These are phyloP conservation scores for Penicillium sp. DNA, from an alignment of 2,329 filamentous ascomycete species.

Conservation along the genomic window DNA sequence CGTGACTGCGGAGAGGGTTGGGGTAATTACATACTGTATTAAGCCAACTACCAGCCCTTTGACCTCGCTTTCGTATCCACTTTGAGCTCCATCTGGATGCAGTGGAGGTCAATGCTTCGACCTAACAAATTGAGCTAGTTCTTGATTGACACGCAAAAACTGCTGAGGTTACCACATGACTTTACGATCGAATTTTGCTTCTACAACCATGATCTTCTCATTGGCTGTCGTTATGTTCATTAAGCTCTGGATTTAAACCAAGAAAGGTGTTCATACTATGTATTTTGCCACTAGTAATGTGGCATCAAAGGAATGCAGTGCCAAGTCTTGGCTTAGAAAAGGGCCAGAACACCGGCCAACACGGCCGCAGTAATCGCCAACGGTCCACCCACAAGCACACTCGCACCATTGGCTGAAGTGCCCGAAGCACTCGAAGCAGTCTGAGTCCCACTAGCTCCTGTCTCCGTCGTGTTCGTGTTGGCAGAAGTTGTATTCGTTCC, in stretches of 20 bases:
- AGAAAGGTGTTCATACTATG: neutral
- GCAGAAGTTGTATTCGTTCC: neutral
- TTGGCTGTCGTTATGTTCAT: too few species aligned
- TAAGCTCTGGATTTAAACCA: too few species aligned
- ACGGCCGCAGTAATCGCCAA: neutral
- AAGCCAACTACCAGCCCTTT: neutral
- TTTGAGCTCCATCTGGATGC: neutral
- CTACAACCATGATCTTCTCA: too few species aligned
- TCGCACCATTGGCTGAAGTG: neutral
- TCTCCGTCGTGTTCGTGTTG: neutral
- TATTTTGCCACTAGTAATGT: neutral
- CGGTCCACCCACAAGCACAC: neutral
- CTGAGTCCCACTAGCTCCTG: neutral
- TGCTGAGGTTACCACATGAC: neutral
- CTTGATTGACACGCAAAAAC: neutral
- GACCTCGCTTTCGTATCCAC: neutral
- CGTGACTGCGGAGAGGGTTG: neutral
- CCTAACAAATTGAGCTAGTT: neutral
- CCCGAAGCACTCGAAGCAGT: neutral
- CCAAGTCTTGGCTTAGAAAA: neutral
- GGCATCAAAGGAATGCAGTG: neutral
- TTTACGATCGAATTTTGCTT: neutral
- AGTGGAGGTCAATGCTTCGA: neutral
- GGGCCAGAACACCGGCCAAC: neutral
- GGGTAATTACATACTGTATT: neutral